phyloP scores from a whole-genome alignment of 2,329 filamentous ascomycete species.

The Monilinia vaccinii-corymbosi region DNA sequence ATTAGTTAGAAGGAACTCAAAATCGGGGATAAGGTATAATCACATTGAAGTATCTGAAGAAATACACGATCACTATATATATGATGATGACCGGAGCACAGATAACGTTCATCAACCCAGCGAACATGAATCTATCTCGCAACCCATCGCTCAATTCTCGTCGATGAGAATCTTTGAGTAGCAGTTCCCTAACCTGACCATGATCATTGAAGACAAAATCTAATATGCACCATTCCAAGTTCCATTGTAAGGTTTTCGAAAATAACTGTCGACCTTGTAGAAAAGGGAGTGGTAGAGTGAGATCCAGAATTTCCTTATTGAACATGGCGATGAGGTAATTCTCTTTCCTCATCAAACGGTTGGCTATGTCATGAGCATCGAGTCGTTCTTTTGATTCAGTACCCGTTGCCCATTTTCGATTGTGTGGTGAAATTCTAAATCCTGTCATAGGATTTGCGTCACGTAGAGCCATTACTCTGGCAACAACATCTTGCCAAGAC shows the following conservation, averaged over 20 bases:
- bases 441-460: conserved; percentile 62
- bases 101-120: conserved; percentile 77
- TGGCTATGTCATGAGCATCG: conserved; percentile 95
- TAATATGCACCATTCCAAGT: conserved; percentile 78
- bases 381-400: conserved; percentile 89
- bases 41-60: conserved; percentile 91
- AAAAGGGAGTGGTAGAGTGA: conserved; percentile 80
- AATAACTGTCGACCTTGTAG: conserved; percentile 71
- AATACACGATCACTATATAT: conserved; percentile 80
- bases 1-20: conserved; percentile 12
- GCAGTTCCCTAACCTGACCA: conserved; percentile 78
- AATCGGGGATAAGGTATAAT: conserved; percentile 23
- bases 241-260: conserved; percentile 86
- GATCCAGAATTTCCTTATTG: conserved; percentile 89
- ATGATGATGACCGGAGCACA: conserved; percentile 80
- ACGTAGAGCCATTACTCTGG: conserved; percentile 58
- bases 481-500: conserved; percentile 64
- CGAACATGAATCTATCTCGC: conserved; percentile 68
- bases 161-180: conserved; percentile 76
- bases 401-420: conserved; percentile 48
- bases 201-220: conserved; percentile 90
- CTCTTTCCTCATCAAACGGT: conserved; percentile 89
- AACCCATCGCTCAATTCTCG: conserved; percentile 70
- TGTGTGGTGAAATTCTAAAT: conserved; percentile 46
- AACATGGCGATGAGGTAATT: conserved; percentile 96